Base-by-base conservation (phyloP, 805 yeast genomes). In the Sugiyamaella floridensis region DNA sequence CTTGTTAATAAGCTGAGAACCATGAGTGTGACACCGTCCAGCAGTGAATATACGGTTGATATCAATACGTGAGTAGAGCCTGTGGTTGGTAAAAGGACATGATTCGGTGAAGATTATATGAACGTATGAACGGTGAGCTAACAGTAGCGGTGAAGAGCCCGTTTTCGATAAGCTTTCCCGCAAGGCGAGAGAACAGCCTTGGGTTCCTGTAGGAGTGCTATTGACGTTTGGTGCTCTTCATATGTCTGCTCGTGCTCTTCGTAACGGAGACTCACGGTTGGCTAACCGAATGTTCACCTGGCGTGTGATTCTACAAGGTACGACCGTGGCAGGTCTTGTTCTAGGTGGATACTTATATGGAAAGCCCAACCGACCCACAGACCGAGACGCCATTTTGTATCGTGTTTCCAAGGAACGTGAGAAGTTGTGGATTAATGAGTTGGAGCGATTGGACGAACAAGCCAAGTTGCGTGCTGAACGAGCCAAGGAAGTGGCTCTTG, bases 231-330 rank as follows among this genome's bases (percentile, higher is more conserved):
- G 83, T 2, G 96, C 97, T 0, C 87, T 90, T 32, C 70, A 78
- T 0, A 71, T 89, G 58, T 95, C 97, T 2, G 89, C 89, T 2
- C 77, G 79, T 58, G 86, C 90, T 20, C 74, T 89, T 56, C 77
- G 83, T 60, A 72, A 74, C 29, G 96, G 97, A 22, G 81, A 88
- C 60, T 78, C 82, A 56, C 72, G 74, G 44, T 81, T 80, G 51
- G 95, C 97, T 0, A 96, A 90, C 70, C 78, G 79, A 47, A 89
- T 87, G 81, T 90, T 88, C 74, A 77, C 92, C 60, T 87, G 89
- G 81, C 84, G 97, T 75, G 92, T 90, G 45, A 93, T 80, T 0
- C 76, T 89, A 60, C 97, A 90, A 70, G 88, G 86, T 3, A 79
- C 85, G 53, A 90, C 97, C 0, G 71, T 90, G 43, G 82, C 82